Evolutionary conservation across 306 rosid genomes (phyloP), one percentile per base, ranked within the genome.

Genomic region (Castanea crenata): DNA sequence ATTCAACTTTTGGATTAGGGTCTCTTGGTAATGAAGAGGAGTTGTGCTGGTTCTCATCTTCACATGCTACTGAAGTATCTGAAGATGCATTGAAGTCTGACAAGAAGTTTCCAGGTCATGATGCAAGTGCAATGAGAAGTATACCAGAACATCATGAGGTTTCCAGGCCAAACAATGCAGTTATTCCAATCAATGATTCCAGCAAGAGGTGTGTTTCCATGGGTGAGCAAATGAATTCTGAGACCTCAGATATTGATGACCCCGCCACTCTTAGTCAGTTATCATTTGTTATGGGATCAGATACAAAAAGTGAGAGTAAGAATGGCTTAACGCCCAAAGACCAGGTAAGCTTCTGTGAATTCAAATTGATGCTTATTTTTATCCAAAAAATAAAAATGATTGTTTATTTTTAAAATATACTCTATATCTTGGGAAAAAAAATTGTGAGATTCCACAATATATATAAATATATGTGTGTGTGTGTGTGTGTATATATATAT

Each of bases 1-100:
- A 93, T 84, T 87, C 91, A 62, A 91, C 87, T 16, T 89, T 85
- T 77, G 97, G 91, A 76, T 67, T 87, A 57, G 92, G 78, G 69
- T 85, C 86, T 76, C 91, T 91, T 82, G 80, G 82, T 79, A 87
- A 87, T 78, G 97, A 91, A 75, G 92, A 86, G 29, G 92, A 89
- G 68, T 76, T 91, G 74, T 80, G 86, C 84, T 92, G 97, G 97
- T 85, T 89, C 55, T 81, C 94, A 18, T 79, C 92, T 78, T 82
- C 96, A 63, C 86, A 88, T 55, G 90, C 79, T 49, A 79, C 88
- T 55, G 90, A 87, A 79, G 89, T 78, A 71, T 85, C 89, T 35
- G 90, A 91, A 82, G 93, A 88, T 77, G 83, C 79, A 54, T 85
- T 87, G 54, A 92, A 86, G 85, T 85, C 92, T 54, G 84, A 82